Base-by-base conservation (phyloP, 768 basidiomycete genomes). In the Agrocybe pediades region DNA sequence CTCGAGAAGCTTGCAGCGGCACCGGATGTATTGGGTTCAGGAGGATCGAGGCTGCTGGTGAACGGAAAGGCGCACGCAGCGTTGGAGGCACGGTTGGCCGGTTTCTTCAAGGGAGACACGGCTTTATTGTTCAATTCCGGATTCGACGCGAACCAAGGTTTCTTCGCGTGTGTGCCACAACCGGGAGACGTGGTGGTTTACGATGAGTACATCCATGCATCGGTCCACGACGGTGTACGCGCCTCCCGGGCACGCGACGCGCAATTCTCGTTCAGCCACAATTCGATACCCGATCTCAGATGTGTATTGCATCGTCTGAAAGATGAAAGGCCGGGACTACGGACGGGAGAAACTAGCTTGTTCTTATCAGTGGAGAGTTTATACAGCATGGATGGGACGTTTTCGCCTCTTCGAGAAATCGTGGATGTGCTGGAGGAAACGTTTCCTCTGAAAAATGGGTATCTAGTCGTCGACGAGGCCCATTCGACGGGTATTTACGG, bases 361-460 rank as follows among this genome's bases (percentile, higher is more conserved):
- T 97, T 95, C 63, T 68, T 98, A 11, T 86, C 92, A 0, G 86
- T 97, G 6, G 96, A 98, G 76, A 87, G 85, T 30, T 69, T 98
- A 41, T 98, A 98, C 61, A 91, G 88, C 52, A 98, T 98, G 96
- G 96, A 98, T 60, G 96, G 96, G 13, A 96, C 94, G 23, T 80
- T 96, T 54, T 79, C 88, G 0, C 94, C 93, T 0, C 74, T 98
- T 24, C 49, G 49, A 15, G 81, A 82, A 40, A 85, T 97, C 43
- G 81, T 87, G 29, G 78, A 81, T 23, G 62, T 80, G 2, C 62
- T 93, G 41, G 84, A 92, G 23, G 74, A 79, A 36, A 56, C 79
- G 11, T 79, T 93, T 39, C 87, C 88, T 1, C 50, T 60, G 16
- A 78, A 80, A 2, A 89, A 89, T 63, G 85, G 77, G 21, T 84